Percentiles rank a stretch among this genome's conserved stretches.
These are phyloP conservation scores for Lipomyces oligophaga DNA, from an alignment of 805 yeast species.

Conservation along the genomic window DNA sequence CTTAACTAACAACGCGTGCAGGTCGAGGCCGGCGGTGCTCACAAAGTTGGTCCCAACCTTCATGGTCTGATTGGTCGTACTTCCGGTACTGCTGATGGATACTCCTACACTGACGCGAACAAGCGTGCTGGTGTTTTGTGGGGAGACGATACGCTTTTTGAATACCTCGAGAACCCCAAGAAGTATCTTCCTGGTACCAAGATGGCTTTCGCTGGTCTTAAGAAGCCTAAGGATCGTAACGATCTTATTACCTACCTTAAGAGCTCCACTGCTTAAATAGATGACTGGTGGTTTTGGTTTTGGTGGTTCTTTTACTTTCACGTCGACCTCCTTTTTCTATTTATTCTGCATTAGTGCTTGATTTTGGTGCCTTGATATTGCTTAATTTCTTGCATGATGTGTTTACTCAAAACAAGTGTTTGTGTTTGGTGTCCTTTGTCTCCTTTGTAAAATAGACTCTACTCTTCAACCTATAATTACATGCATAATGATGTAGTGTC, in stretches of 20 bases:
- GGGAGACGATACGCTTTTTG: slow-evolving; percentile 83
- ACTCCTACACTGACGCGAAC: slow-evolving; percentile 97
- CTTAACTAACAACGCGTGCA: slow-evolving; percentile 2
- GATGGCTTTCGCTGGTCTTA: slow-evolving; percentile 99
- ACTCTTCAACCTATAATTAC: too few relatives aligned
- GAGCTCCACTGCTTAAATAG: slow-evolving; percentile 37
- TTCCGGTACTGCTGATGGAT: slow-evolving; percentile 90
- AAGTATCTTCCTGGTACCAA: slow-evolving; percentile 99
- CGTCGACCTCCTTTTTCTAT: neutral
- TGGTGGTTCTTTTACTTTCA: neutral
- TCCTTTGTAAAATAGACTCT: too few relatives aligned
- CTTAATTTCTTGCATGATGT: too few relatives aligned
- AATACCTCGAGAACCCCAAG: slow-evolving; percentile 99
- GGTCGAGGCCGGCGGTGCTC: slow-evolving; percentile 83
- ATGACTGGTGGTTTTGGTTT: neutral
- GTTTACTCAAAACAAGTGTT: too few relatives aligned
- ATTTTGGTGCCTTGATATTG: too few relatives aligned
- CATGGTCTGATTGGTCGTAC: slow-evolving; percentile 90
- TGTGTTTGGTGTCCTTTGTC: too few relatives aligned
- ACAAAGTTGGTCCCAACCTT: slow-evolving; percentile 99
- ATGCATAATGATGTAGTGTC: too few relatives aligned
- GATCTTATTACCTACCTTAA: slow-evolving; percentile 74
- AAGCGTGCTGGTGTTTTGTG: slow-evolving; percentile 89
- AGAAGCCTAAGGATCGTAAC: slow-evolving; percentile 98
- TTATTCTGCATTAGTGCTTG: too few relatives aligned